Evolutionary conservation across 768 basidiomycete species (phyloP).

Genomic region (Coprinopsis sp.): DNA sequence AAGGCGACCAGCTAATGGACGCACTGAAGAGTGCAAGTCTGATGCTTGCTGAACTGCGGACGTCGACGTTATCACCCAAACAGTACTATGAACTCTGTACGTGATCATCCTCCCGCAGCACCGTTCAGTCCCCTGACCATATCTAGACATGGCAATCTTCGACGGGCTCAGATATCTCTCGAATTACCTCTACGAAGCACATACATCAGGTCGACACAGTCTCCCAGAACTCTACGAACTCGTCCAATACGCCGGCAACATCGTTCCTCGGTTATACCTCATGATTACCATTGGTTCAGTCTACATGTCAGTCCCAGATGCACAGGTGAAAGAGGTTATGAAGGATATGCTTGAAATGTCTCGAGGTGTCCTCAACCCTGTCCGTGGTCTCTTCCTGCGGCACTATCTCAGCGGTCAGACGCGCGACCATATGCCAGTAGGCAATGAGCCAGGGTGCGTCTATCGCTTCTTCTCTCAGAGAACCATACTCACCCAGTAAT

Average conservation of each 20-base stretch:
- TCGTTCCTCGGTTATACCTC: constrained; percentile 89
- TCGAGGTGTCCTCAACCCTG: constrained; percentile 94
- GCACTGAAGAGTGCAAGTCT: constrained; percentile 94
- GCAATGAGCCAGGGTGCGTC: constrained; percentile 71
- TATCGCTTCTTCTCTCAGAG: constrained; percentile 1
- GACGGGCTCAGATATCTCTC: constrained; percentile 93
- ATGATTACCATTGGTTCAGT: constrained; percentile 99
- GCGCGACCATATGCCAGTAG: constrained; percentile 90
- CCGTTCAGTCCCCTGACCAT: background rate
- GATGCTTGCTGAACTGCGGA: constrained; percentile 95
- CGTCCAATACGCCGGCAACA: constrained; percentile 98
- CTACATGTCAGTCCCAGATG: constrained; percentile 97
- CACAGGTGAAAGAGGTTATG: constrained; percentile 99
- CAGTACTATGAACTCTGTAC: constrained; percentile 98
- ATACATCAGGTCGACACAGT: constrained; percentile 87
- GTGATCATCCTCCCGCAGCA: constrained; percentile 20
- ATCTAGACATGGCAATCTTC: constrained; percentile 94
- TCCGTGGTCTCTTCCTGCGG: constrained; percentile 89
- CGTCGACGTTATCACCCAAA: constrained; percentile 89
- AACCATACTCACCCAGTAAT: background rate
- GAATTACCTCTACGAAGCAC: constrained; percentile 95
- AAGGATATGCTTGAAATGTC: constrained; percentile 99
- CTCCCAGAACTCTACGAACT: constrained; percentile 98
- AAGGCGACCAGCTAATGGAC: constrained; percentile 97
- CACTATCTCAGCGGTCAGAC: constrained; percentile 98